Evolutionary conservation across 352 stramenopile species (phyloP).

Genomic region (Globisporangium carolinianum): DNA sequence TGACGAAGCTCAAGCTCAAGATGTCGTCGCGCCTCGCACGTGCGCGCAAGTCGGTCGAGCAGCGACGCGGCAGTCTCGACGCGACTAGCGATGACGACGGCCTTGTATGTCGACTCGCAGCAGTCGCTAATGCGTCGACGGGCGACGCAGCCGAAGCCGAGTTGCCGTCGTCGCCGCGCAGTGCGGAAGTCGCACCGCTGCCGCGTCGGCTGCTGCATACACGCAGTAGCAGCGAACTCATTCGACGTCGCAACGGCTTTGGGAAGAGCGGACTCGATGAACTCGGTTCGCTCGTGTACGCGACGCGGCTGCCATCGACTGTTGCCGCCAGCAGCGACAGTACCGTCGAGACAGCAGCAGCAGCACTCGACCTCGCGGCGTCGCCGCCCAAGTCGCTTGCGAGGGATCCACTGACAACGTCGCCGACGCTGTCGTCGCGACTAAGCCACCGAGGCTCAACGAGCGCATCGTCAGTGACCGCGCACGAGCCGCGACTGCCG

Average conservation of each 20-base stretch:
- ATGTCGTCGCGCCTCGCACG: slow-evolving; percentile 47
- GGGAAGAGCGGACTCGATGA: slow-evolving; percentile 2
- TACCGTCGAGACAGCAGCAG: neutral
- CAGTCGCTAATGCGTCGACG: neutral
- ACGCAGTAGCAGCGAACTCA: neutral
- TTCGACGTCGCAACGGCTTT: neutral
- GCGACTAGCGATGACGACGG: neutral
- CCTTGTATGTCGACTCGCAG: too few species aligned
- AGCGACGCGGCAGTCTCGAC: neutral
- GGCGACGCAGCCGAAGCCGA: neutral
- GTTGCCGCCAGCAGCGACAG: neutral
- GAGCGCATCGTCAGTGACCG: too few species aligned
- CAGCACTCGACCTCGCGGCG: neutral
- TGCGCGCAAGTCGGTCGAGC: slow-evolving; percentile 22
- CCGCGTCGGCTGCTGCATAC: too few species aligned
- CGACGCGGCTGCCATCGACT: neutral
- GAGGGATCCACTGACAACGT: neutral
- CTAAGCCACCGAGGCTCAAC: neutral
- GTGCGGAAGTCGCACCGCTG: too few species aligned
- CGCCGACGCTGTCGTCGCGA: neutral
- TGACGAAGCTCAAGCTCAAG: slow-evolving; percentile 72
- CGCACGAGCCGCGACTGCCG: slow-evolving; percentile 2
- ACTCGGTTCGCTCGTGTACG: neutral
- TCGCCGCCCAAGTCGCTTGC: too few species aligned
- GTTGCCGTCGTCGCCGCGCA: too few species aligned